Evolutionary conservation across 75 land plant genomes (phyloP).

Genomic region (Sequoiadendron giganteum): DNA sequence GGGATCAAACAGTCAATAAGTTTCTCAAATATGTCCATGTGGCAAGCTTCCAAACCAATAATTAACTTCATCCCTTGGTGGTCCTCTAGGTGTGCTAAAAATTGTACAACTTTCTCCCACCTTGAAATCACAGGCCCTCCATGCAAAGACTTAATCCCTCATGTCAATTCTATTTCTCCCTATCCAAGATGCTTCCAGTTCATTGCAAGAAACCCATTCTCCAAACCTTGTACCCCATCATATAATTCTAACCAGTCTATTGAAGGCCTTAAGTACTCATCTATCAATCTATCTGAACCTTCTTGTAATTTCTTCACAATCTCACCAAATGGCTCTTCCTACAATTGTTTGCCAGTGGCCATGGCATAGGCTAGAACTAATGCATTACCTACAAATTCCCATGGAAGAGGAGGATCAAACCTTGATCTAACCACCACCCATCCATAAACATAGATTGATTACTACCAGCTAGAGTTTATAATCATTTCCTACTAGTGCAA

Average conservation of each 20-base stretch:
- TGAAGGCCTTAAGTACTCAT: constrained; percentile 42
- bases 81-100: no score
- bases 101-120: not conserved
- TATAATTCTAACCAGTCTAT: constrained; percentile 57
- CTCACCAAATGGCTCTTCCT: constrained; percentile 17
- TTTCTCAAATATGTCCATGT: not conserved
- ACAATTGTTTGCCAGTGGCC: constrained; percentile 19
- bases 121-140: constrained; percentile 49
- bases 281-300: constrained; percentile 21
- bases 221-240: constrained; percentile 36
- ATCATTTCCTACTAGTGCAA: no score
- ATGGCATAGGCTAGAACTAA: constrained; percentile 29
- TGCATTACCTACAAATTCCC: constrained; percentile 34
- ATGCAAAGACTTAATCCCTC: constrained; percentile 47
- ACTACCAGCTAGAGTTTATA: no score
- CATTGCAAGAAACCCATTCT: constrained; percentile 39
- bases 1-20: not conserved
- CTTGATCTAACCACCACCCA: not conserved
- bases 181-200: constrained; percentile 66
- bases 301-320: constrained; percentile 31
- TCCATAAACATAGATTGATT: no score
- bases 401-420: constrained; percentile 28
- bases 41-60: not conserved
- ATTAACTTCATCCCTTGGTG: not conserved
- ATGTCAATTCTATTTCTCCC: constrained; percentile 47